These are phyloP conservation scores for Exophiala xenobiotica DNA, from an alignment of 2,329 filamentous ascomycete genomes.

Conservation along the genomic window DNA sequence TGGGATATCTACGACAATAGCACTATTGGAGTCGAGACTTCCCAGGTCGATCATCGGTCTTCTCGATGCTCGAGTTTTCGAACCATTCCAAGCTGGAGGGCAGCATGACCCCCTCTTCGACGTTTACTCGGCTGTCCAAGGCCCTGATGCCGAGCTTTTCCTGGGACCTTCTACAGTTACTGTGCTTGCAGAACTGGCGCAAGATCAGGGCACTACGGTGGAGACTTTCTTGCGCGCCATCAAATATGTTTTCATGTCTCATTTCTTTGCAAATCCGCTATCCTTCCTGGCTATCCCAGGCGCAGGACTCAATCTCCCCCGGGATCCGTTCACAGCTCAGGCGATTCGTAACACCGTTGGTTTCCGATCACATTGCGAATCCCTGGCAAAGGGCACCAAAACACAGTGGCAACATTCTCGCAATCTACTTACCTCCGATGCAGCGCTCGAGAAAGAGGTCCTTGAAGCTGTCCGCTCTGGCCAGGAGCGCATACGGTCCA, in stretches of 20 bases:
- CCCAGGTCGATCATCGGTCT: constrained; percentile 53
- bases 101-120: constrained; percentile 35
- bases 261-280: constrained; percentile 62
- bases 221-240: constrained; percentile 55
- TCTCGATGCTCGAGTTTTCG: constrained; percentile 56
- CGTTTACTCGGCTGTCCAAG: constrained; percentile 43
- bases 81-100: constrained; percentile 34
- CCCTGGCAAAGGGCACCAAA: constrained; percentile 41
- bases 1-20: constrained; percentile 62
- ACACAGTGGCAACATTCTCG: constrained; percentile 39
- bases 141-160: constrained; percentile 41
- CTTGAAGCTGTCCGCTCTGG: constrained; percentile 40
- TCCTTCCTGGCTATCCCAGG: constrained; percentile 47
- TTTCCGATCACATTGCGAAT: constrained; percentile 45
- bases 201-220: constrained; percentile 60
- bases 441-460: constrained; percentile 46
- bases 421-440: constrained; percentile 51
- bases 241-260: constrained; percentile 64
- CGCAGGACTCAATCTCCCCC: constrained; percentile 28
- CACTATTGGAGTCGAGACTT: constrained; percentile 60
- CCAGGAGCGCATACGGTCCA: constrained; percentile 29
- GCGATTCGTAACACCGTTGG: constrained; percentile 58
- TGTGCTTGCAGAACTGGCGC: constrained; percentile 55
- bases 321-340: constrained; percentile 47
- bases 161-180: constrained; percentile 55